Evolutionary conservation across 768 basidiomycete genomes (phyloP).

Genomic region (Calocera viscosa): DNA sequence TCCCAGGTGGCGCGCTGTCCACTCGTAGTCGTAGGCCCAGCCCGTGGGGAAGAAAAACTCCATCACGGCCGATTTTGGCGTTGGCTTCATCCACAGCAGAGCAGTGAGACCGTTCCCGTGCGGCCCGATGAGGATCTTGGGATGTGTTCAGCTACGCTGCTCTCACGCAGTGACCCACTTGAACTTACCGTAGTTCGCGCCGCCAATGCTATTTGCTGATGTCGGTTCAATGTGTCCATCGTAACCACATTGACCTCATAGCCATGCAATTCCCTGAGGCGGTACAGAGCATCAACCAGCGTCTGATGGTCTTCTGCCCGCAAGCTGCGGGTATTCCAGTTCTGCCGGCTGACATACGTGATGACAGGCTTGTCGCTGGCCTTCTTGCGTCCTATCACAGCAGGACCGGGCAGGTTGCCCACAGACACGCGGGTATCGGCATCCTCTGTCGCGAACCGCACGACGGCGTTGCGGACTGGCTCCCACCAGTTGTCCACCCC

Average conservation of each 20-base stretch:
- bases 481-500: slow-evolving; percentile 53
- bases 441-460: slow-evolving; percentile 28
- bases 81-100: slow-evolving; percentile 54
- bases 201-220: slow-evolving; percentile 49
- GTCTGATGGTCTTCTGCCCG: slow-evolving; percentile 43
- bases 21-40: slow-evolving; percentile 51
- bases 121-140: slow-evolving; percentile 50
- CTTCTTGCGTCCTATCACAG: slow-evolving; percentile 19
- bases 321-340: slow-evolving; percentile 42
- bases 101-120: slow-evolving; percentile 54
- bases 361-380: slow-evolving; percentile 35
- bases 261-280: slow-evolving; percentile 39
- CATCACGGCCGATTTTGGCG: slow-evolving; percentile 47
- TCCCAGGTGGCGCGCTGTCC: slow-evolving; percentile 41
- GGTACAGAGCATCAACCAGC: slow-evolving; percentile 45
- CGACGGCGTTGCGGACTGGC: slow-evolving; percentile 29
- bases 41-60: slow-evolving; percentile 63
- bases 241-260: slow-evolving; percentile 47
- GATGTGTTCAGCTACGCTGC: background rate
- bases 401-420: slow-evolving; percentile 15
- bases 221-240: slow-evolving; percentile 42
- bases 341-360: slow-evolving; percentile 58
- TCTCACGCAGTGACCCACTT: slow-evolving; percentile 13
- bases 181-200: slow-evolving; percentile 52
- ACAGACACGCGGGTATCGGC: slow-evolving; percentile 15